These are phyloP conservation scores for Geosmithia morbida DNA, from an alignment of 2,329 filamentous ascomycete genomes.

Conservation along the genomic window DNA sequence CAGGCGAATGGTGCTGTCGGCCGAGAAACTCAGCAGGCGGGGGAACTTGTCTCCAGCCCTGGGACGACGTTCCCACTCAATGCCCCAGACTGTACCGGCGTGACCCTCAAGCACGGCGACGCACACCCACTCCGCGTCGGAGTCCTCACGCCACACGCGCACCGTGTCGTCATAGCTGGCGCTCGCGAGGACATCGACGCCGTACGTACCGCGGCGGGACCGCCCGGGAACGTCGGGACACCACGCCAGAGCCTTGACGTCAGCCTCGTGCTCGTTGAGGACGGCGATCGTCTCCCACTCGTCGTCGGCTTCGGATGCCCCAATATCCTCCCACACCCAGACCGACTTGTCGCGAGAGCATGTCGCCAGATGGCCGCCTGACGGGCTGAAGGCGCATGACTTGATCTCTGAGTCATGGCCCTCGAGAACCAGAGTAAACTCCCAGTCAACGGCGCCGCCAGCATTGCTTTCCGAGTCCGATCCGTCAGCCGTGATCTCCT, in stretches of 20 bases:
- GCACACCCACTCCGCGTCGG: slow-evolving; percentile 83
- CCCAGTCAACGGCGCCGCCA: slow-evolving; percentile 63
- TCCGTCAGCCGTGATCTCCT: slow-evolving; percentile 18
- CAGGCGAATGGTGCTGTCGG: slow-evolving; percentile 65
- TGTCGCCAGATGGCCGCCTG: slow-evolving; percentile 69
- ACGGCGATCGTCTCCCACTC: slow-evolving; percentile 97
- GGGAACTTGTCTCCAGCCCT: slow-evolving; percentile 28
- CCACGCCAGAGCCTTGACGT: slow-evolving; percentile 92
- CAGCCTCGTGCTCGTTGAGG: slow-evolving; percentile 83
- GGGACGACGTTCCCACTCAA: slow-evolving; percentile 52
- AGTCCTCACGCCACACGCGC: slow-evolving; percentile 77
- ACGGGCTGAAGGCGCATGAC: slow-evolving; percentile 58
- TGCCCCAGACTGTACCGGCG: slow-evolving; percentile 74
- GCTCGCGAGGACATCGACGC: slow-evolving; percentile 65
- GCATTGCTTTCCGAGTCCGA: slow-evolving; percentile 11
- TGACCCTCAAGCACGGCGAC: slow-evolving; percentile 72
- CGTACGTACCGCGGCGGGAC: slow-evolving; percentile 30
- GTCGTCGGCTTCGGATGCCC: slow-evolving; percentile 59
- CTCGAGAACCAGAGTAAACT: slow-evolving; percentile 81
- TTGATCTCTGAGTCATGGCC: slow-evolving; percentile 94
- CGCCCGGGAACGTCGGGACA: slow-evolving; percentile 53
- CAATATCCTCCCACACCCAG: slow-evolving; percentile 97
- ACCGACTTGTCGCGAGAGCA: slow-evolving; percentile 88
- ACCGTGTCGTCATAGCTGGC: slow-evolving; percentile 93
- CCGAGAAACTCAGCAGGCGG: slow-evolving; percentile 68